These are phyloP conservation scores for Wickerhamiella kazuoi DNA, from an alignment of 805 yeast genomes.

Conservation along the genomic window DNA sequence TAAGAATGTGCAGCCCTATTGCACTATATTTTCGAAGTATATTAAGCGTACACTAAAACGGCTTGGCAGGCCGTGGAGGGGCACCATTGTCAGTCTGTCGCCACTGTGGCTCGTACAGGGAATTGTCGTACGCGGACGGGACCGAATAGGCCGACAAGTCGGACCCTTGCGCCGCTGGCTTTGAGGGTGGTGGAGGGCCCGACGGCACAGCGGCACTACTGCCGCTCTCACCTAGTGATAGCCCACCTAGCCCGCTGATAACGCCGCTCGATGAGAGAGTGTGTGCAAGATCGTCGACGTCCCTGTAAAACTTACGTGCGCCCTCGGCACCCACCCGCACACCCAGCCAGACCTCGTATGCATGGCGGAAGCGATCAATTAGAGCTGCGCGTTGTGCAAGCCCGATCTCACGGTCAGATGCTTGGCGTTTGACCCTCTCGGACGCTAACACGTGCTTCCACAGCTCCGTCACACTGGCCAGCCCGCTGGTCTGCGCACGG, in stretches of 20 bases:
- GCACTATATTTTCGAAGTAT: no score
- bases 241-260: neutral
- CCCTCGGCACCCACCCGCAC: neutral
- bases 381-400: slow-evolving; percentile 21
- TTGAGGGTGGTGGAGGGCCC: neutral
- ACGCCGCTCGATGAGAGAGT: neutral
- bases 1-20: no score
- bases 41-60: no score
- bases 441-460: slow-evolving; percentile 31
- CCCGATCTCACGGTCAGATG: slow-evolving; percentile 22
- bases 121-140: neutral
- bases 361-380: slow-evolving; percentile 28
- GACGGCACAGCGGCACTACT: neutral
- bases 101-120: neutral
- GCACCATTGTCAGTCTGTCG: neutral
- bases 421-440: slow-evolving; percentile 28
- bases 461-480: slow-evolving; percentile 28
- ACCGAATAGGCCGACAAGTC: neutral
- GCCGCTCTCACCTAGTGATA: neutral
- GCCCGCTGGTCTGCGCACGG: slow-evolving; percentile 40
- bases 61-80: neutral
- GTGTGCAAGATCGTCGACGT: neutral
- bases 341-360: slow-evolving; percentile 35
- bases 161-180: neutral
- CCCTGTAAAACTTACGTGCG: neutral